A percentile compares a stretch with the other conserved stretches of the same genome.
These are phyloP conservation scores for Penicillium cataractarum DNA, from an alignment of 495 filamentous ascomycete species.

Conservation along the genomic window DNA sequence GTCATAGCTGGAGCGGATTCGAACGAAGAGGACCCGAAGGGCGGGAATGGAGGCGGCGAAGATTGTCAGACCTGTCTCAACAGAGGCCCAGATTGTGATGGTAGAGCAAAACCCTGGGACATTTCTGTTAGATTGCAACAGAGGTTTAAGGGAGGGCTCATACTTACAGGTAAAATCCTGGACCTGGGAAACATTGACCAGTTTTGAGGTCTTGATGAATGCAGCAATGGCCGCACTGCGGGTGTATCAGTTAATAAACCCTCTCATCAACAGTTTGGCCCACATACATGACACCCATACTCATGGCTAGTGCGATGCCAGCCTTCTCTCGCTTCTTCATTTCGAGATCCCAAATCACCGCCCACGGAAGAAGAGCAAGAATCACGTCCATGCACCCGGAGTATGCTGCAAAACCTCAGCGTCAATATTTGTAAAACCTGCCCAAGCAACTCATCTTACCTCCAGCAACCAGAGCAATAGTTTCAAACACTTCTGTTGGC, in stretches of 20 bases:
- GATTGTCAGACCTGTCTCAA: conserved; percentile 31
- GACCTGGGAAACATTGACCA: conserved; percentile 18
- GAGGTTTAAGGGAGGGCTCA: neutral
- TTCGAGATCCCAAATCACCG: conserved; percentile 30
- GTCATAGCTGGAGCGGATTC: conserved; percentile 25
- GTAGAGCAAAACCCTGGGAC: conserved; percentile 14
- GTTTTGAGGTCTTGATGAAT: conserved; percentile 31
- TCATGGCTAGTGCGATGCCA: conserved; percentile 32
- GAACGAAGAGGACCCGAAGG: conserved; percentile 22
- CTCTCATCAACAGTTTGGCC: neutral
- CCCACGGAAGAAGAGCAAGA: conserved; percentile 31
- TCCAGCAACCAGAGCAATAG: conserved; percentile 26
- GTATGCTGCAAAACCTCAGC: conserved; percentile 17
- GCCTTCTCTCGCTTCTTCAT: conserved; percentile 31
- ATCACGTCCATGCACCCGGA: conserved; percentile 33
- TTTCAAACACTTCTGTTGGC: conserved; percentile 23
- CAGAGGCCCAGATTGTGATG: conserved; percentile 30
- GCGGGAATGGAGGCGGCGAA: conserved; percentile 31
- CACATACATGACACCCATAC: conserved; percentile 30
- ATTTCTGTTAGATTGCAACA: neutral
- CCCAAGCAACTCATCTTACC: conserved; percentile 7
- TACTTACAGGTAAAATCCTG: conserved; percentile 33
- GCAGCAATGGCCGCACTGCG: conserved; percentile 25
- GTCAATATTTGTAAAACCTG: neutral
- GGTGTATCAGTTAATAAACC: neutral